Evolutionary conservation across 2,329 filamentous ascomycete genomes (phyloP), one percentile per base, ranked within the genome.

Genomic region (Annulohypoxylon truncatum): DNA sequence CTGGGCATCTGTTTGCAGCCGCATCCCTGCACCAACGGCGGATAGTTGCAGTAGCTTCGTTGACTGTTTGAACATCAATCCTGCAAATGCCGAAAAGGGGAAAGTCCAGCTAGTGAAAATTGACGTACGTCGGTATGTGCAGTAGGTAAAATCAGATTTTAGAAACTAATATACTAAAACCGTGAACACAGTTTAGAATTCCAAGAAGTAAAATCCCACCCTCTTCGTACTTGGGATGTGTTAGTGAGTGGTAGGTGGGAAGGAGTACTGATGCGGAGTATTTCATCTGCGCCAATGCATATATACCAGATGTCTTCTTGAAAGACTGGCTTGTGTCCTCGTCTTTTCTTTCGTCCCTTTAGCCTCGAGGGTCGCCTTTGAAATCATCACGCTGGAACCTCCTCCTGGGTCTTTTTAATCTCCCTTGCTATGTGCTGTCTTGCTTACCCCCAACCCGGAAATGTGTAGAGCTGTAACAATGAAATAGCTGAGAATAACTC

Each of bases 11-110:
- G 71, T 75, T 74, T 75, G 71, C 59, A 63, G 61, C 60, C 35
- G 53, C 48, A 76, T 68, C 74, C 72, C 70, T 76, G 73, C 53
- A 56, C 38, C 62, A 59, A 66, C 61, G 35, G 51, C 72, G 74
- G 74, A 57, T 68, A 56, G 53, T 58, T 68, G 71, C 74, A 74
- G 73, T 75, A 76, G 74, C 62, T 54, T 31, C 51, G 54, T 59
- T 69, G 71, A 59, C 73, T 75, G 74, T 75, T 76, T 75, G 74
- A 72, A 75, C 71, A 68, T 73, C 72, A 70, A 66, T 68, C 59
- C 61, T 64, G 55, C 46, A 59, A 56, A 54, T 58, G 61, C 58
- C 15, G 31, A 64, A 67, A 65, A 29, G 61, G 54, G 51, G 47
- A 61, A 53, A 33, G 31, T 24, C 46, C 12, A 50, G 53, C 28